phyloP scores from a whole-genome alignment of 1,284 basidiomycete species.

The Malassezia nana region DNA sequence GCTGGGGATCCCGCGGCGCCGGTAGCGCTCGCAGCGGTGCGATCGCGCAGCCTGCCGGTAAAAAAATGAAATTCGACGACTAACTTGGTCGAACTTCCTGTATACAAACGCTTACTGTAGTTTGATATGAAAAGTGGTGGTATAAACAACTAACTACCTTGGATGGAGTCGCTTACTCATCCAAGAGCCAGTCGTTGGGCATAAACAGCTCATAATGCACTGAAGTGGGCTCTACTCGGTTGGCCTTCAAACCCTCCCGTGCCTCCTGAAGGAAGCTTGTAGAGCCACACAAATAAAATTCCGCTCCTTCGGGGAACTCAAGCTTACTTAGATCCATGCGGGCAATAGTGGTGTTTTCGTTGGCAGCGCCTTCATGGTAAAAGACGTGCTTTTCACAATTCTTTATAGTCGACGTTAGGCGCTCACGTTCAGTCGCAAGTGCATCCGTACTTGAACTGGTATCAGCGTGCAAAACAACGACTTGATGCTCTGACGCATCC shows the following conservation, averaged over 20 bases:
- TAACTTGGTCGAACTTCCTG: conserved; percentile 9
- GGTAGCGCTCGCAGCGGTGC: conserved; percentile 59
- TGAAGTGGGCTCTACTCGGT: background rate
- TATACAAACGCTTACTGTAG: background rate
- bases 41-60: conserved; percentile 64
- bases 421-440: background rate
- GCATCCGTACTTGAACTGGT: background rate
- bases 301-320: background rate
- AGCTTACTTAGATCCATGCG: background rate
- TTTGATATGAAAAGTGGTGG: background rate
- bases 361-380: background rate
- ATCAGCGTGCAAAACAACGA: background rate
- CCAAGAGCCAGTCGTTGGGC: conserved; percentile 14
- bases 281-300: conserved; percentile 10
- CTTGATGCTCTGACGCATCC: background rate
- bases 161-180: background rate
- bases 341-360: background rate
- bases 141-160: background rate
- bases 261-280: conserved; percentile 1
- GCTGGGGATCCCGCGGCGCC: conserved; percentile 23
- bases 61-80: conserved; percentile 67
- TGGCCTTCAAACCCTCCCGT: background rate
- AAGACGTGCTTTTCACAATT: background rate
- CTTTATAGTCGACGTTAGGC: background rate
- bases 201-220: conserved; percentile 12